Evolutionary conservation across 2,329 filamentous ascomycete species (phyloP).

Genomic region (Xylariaceae sp.): DNA sequence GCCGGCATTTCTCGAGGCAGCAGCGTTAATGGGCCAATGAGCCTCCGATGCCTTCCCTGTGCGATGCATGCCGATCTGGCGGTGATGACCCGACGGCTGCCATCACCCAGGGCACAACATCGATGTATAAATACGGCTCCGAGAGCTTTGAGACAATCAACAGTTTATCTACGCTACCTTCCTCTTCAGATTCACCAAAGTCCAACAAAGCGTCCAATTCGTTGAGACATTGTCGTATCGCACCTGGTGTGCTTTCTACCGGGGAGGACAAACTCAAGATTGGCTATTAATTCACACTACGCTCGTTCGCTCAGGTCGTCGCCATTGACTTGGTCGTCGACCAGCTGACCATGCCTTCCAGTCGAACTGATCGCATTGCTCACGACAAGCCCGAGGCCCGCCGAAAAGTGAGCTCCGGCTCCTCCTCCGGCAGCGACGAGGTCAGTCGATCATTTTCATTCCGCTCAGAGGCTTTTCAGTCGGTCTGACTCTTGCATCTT

Average conservation of each 20-base stretch:
- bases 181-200: background rate
- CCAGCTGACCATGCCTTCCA: conserved; percentile 22
- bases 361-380: conserved; percentile 20
- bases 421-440: conserved; percentile 26
- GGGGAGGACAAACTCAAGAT: background rate
- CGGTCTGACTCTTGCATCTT: background rate
- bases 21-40: conserved; percentile 13
- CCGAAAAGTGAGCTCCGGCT: conserved; percentile 28
- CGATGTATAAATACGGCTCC: background rate
- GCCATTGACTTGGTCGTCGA: background rate
- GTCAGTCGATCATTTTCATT: conserved; percentile 13
- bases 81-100: background rate
- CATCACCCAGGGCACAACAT: background rate
- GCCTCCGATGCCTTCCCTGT: background rate
- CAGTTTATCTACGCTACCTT: background rate
- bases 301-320: background rate
- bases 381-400: conserved; percentile 18
- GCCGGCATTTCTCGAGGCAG: conserved; percentile 11
- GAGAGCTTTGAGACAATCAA: background rate
- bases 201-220: background rate
- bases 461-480: background rate
- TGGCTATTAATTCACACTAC: background rate
- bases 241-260: conserved; percentile 7
- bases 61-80: background rate
- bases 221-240: background rate